Percentiles rank a stretch among this genome's conserved stretches.
phyloP scores from a whole-genome alignment of 805 yeast genomes.

The Scheffersomyces spartinae region DNA sequence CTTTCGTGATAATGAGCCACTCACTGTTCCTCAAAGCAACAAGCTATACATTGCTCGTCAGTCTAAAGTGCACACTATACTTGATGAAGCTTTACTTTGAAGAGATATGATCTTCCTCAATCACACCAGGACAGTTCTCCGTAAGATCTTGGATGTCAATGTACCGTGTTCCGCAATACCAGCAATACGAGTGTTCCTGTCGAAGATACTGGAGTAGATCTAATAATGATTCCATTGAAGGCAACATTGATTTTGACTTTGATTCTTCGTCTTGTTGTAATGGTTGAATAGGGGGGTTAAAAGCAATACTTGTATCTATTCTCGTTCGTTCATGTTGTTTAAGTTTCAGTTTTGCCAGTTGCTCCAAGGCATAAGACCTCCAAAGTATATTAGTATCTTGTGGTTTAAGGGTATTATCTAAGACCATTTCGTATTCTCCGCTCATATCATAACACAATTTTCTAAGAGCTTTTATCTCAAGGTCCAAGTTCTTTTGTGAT shows the following conservation, averaged over 20 bases:
- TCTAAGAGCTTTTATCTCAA: constrained; percentile 19
- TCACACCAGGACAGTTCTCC: constrained; percentile 37
- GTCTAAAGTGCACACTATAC: no score
- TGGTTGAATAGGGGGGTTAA: not conserved
- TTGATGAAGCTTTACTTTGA: no score
- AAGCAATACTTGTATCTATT: constrained; percentile 1
- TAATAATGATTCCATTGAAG: constrained; percentile 14
- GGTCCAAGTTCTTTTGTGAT: constrained; percentile 4
- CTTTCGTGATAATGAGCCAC: no score
- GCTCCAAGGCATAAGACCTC: constrained; percentile 16
- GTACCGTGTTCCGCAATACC: constrained; percentile 36
- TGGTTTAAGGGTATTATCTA: constrained; percentile 11
- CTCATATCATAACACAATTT: constrained; percentile 30
- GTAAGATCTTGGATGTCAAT: constrained; percentile 24
- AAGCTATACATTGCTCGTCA: no score
- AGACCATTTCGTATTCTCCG: constrained; percentile 20
- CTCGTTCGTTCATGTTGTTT: constrained; percentile 3
- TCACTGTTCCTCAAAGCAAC: no score
- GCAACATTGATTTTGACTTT: constrained; percentile 4
- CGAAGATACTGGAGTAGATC: constrained; percentile 29
- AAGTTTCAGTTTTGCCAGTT: constrained; percentile 2
- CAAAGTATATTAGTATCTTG: constrained; percentile 28
- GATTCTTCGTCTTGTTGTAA: constrained; percentile 2
- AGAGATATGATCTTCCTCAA: constrained; percentile 33
- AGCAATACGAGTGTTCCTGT: constrained; percentile 31